These are phyloP conservation scores for Aspergillus sparsus DNA, from an alignment of 495 filamentous ascomycete species.

Conservation along the genomic window DNA sequence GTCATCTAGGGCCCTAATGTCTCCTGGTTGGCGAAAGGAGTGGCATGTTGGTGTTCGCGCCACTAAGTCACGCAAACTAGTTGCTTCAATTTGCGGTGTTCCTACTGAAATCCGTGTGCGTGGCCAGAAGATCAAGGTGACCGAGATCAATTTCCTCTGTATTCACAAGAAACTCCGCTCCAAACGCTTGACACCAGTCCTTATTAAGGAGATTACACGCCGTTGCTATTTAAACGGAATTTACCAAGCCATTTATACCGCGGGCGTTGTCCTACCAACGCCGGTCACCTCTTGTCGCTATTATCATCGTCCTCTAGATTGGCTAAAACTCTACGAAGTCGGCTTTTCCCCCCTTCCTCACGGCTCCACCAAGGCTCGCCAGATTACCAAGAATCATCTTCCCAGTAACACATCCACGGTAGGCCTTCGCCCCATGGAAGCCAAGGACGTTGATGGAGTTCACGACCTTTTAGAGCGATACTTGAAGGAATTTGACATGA, in stretches of 20 bases:
- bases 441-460: conserved; percentile 79
- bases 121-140: conserved; percentile 68
- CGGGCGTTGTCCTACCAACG: conserved; percentile 82
- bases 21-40: conserved; percentile 91
- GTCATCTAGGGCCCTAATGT: conserved; percentile 75
- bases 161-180: conserved; percentile 96
- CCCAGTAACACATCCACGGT: conserved; percentile 67
- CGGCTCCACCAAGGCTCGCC: conserved; percentile 76
- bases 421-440: conserved; percentile 77
- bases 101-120: conserved; percentile 81
- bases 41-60: conserved; percentile 95
- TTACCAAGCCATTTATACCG: conserved; percentile 95
- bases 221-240: conserved; percentile 79
- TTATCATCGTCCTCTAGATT: conserved; percentile 89
- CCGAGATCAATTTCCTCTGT: conserved; percentile 96
- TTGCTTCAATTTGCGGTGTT: conserved; percentile 92
- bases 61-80: conserved; percentile 72
- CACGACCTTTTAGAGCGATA: conserved; percentile 74
- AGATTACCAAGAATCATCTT: conserved; percentile 77
- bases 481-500: conserved; percentile 75
- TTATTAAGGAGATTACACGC: conserved; percentile 96
- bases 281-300: conserved; percentile 92
- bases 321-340: conserved; percentile 91
- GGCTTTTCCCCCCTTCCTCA: conserved; percentile 83
- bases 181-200: conserved; percentile 85